phyloP scores from a whole-genome alignment of 805 yeast species.

The Danielozyma ontarioensis region DNA sequence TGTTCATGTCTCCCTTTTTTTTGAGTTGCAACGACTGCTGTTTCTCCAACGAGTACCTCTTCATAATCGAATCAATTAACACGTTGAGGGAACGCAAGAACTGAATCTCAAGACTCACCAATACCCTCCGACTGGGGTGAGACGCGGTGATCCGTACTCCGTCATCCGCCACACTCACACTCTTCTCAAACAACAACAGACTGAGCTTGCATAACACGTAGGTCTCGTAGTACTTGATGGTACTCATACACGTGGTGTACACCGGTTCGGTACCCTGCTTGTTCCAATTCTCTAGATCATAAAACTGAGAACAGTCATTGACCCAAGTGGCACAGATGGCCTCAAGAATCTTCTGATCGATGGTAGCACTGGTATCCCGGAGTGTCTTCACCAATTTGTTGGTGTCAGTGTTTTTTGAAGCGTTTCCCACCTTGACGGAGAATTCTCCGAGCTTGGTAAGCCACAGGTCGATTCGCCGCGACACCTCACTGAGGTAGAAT shows the following conservation, averaged over 20 bases:
- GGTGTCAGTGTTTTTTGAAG: conserved; percentile 27
- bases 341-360: conserved; percentile 36
- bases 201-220: conserved; percentile 28
- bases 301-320: conserved; percentile 40
- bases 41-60: conserved; percentile 23
- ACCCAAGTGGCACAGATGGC: conserved; percentile 41
- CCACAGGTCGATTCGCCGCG: conserved; percentile 20
- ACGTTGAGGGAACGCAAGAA: conserved; percentile 40
- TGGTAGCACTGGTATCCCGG: conserved; percentile 23
- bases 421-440: conserved; percentile 29
- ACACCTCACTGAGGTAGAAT: conserved; percentile 27
- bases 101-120: conserved; percentile 40
- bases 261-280: conserved; percentile 10
- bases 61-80: conserved; percentile 36
- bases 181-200: conserved; percentile 17
- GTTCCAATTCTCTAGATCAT: conserved; percentile 40
- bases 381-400: conserved; percentile 31
- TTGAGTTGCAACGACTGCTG: conserved; percentile 12
- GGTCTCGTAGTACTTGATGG: conserved; percentile 31
- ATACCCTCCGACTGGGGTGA: conserved; percentile 34
- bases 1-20: conserved; percentile 8
- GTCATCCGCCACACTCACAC: conserved; percentile 10
- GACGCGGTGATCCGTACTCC: conserved; percentile 26
- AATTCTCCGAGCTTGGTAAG: conserved; percentile 28
- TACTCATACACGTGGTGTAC: conserved; percentile 30